A percentile compares a stretch with the other conserved stretches of the same genome.
phyloP scores from a whole-genome alignment of 148 eudicot species.

The Rhododendron molle region DNA sequence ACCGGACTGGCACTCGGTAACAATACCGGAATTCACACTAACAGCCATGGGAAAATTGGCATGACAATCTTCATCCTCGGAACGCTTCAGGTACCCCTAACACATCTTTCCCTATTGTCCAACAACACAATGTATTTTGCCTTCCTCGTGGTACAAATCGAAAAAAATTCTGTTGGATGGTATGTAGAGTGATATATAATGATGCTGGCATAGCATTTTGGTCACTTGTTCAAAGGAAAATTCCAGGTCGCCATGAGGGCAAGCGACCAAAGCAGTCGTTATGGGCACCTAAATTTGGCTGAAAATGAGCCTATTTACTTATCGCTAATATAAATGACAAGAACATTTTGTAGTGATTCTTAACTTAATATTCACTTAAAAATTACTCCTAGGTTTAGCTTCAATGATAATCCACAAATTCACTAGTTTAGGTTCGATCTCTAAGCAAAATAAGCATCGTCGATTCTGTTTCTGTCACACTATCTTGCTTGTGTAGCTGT shows the following conservation, averaged over 20 bases:
- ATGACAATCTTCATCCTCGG: constrained; percentile 43
- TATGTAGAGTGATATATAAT: no score
- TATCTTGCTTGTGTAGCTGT: no score
- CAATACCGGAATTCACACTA: constrained; percentile 23
- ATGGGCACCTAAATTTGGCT: background rate
- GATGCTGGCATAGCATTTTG: no score
- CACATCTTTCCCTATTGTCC: background rate
- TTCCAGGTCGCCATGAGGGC: no score
- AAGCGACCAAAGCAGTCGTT: no score
- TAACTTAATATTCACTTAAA: no score
- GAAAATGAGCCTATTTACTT: background rate
- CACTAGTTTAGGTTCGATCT: no score
- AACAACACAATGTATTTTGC: background rate
- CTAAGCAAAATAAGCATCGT: no score
- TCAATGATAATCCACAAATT: no score
- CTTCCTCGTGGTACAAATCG: background rate
- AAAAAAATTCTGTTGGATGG: background rate
- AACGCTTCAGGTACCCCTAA: constrained; percentile 36
- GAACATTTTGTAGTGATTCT: no score
- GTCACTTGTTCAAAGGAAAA: no score
- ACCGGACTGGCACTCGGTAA: constrained; percentile 51
- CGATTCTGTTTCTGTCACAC: no score
- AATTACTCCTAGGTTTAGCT: background rate
- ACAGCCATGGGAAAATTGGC: constrained; percentile 44
- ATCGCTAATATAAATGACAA: background rate